Percentiles rank a stretch among this genome's conserved stretches.
These are phyloP conservation scores for Colletotrichum neosansevieriae DNA, from an alignment of 2,329 filamentous ascomycete genomes.

Conservation along the genomic window DNA sequence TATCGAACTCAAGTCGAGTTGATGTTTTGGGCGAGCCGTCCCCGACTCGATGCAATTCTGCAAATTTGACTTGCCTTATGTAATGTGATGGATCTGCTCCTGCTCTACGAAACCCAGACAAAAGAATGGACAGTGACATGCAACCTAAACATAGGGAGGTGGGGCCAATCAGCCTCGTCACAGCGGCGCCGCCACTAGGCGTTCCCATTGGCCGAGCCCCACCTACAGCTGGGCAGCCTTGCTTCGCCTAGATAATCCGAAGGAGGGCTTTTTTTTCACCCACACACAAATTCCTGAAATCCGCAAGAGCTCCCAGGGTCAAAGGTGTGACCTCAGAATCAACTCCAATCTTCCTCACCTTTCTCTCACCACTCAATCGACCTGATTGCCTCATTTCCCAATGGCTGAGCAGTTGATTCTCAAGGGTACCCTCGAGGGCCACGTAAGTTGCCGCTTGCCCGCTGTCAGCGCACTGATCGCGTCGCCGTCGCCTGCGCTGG, in stretches of 20 bases:
- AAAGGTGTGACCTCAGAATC: slow-evolving; percentile 45
- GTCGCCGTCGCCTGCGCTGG: slow-evolving; percentile 42
- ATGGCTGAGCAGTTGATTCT: slow-evolving; percentile 97
- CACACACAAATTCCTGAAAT: slow-evolving; percentile 63
- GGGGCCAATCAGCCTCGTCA: slow-evolving; percentile 25
- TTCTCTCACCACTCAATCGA: slow-evolving; percentile 55
- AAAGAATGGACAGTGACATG: slow-evolving; percentile 13
- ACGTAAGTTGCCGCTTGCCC: slow-evolving; percentile 69
- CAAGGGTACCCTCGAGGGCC: slow-evolving; percentile 97
- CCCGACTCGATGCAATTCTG: slow-evolving; percentile 1
- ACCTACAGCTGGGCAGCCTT: slow-evolving; percentile 7
- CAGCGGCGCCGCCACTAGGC: not conserved
- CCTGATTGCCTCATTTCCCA: slow-evolving; percentile 58
- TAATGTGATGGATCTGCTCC: slow-evolving; percentile 38
- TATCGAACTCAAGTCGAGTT: not conserved
- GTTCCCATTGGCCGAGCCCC: slow-evolving; percentile 30
- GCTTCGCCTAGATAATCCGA: slow-evolving; percentile 19
- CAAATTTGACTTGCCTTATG: not conserved
- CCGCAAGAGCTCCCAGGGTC: slow-evolving; percentile 40
- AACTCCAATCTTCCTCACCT: slow-evolving; percentile 47
- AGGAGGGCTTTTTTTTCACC: slow-evolving; percentile 55
- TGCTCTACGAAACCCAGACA: slow-evolving; percentile 44
- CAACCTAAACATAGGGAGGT: not conserved
- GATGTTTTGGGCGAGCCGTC: not conserved
- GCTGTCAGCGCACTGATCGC: slow-evolving; percentile 41